A percentile compares a stretch with the other conserved stretches of the same genome.
These are phyloP conservation scores for Scedosporium apiospermum DNA, from an alignment of 2,329 filamentous ascomycete genomes.

Conservation along the genomic window DNA sequence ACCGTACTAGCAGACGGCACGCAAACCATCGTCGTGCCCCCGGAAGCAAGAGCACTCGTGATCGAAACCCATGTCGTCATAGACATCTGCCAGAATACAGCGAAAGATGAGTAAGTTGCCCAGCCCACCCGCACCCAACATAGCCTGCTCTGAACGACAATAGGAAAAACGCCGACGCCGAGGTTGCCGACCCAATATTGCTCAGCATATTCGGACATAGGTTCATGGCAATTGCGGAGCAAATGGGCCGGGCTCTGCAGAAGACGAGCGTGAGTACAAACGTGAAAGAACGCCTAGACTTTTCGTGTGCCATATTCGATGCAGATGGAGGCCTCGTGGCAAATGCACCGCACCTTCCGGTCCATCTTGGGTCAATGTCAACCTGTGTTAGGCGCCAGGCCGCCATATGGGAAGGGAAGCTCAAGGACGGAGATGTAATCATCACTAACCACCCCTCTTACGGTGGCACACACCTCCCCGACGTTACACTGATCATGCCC, in stretches of 20 bases:
- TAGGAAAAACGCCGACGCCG: background rate
- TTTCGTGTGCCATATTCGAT: constrained; percentile 74
- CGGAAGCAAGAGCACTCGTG: constrained; percentile 64
- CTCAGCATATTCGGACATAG: constrained; percentile 72
- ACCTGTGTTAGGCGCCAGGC: constrained; percentile 72
- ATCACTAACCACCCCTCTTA: constrained; percentile 79
- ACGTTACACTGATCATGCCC: constrained; percentile 73
- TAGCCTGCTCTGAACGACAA: background rate
- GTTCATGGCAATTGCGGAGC: constrained; percentile 80
- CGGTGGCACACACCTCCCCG: constrained; percentile 73
- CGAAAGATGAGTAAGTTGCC: background rate
- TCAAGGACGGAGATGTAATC: constrained; percentile 71
- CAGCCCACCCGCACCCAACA: too few relatives aligned
- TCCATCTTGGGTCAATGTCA: constrained; percentile 75
- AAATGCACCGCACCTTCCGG: constrained; percentile 71
- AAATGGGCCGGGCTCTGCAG: constrained; percentile 72
- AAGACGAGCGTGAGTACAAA: constrained; percentile 77
- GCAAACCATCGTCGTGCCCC: constrained; percentile 86
- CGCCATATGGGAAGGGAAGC: constrained; percentile 66
- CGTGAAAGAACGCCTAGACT: constrained; percentile 74
- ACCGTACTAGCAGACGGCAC: constrained; percentile 81
- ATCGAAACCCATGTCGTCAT: constrained; percentile 85
- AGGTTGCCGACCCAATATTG: constrained; percentile 56
- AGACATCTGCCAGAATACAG: constrained; percentile 56
- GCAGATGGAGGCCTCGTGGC: constrained; percentile 66